Conservation (phyloP, 208 protist species). For the Phytomonas sp. region DNA sequence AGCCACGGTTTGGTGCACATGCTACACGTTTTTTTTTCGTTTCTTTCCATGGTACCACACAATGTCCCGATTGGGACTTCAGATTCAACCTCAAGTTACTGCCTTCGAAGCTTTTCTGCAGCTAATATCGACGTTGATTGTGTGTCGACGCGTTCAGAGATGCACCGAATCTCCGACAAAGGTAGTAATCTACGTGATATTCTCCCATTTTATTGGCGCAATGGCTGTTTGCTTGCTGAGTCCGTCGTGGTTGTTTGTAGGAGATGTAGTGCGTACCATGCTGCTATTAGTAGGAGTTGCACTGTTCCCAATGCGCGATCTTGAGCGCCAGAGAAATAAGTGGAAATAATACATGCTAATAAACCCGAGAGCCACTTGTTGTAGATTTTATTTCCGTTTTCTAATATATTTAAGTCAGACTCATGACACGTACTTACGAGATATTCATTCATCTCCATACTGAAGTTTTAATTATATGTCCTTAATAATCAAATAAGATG, state of each 20-base stretch:
- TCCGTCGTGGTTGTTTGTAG: background rate
- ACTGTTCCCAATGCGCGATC: background rate
- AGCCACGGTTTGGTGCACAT: slow-evolving; percentile 44
- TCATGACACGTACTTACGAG: background rate
- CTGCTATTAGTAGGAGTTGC: background rate
- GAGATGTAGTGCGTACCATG: background rate
- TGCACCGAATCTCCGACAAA: slow-evolving; percentile 4
- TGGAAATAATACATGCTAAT: background rate
- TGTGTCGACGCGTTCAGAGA: slow-evolving; percentile 31
- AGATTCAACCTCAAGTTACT: slow-evolving; percentile 28
- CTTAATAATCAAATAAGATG: background rate
- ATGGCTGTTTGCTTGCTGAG: background rate
- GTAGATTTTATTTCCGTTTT: background rate
- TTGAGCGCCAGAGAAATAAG: background rate
- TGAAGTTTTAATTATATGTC: background rate
- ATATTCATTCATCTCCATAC: background rate
- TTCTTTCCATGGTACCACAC: slow-evolving; percentile 71
- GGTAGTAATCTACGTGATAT: background rate
- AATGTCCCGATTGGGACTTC: slow-evolving; percentile 47
- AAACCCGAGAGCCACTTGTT: background rate
- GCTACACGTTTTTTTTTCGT: slow-evolving; percentile 47
- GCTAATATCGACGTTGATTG: slow-evolving; percentile 33
- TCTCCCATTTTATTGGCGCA: background rate
- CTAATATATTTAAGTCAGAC: background rate
- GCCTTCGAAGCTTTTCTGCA: slow-evolving; percentile 41